phyloP scores from a whole-genome alignment of 192 early-diverging fungal species.

The Backusella circina region DNA sequence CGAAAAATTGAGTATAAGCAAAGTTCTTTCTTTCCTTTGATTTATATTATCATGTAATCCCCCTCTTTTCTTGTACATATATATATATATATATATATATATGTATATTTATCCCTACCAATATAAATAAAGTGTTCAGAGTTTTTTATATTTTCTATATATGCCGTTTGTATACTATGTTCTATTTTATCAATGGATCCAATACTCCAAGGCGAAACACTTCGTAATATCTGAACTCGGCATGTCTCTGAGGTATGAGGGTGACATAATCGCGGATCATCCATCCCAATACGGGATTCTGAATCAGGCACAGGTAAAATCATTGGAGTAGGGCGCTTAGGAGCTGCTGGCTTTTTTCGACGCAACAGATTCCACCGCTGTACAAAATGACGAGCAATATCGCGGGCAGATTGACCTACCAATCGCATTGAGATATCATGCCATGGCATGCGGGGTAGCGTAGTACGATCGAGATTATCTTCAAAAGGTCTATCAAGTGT shows the following conservation, averaged over 20 bases:
- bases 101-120: slow-evolving; percentile 18
- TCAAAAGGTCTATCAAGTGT: slow-evolving; percentile 50
- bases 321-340: slow-evolving; percentile 56
- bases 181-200: slow-evolving; percentile 54
- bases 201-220: slow-evolving; percentile 65
- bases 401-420: slow-evolving; percentile 69
- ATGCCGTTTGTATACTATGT: slow-evolving; percentile 72
- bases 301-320: slow-evolving; percentile 67
- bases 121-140: slow-evolving; percentile 85
- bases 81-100: neutral
- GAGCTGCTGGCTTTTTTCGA: slow-evolving; percentile 49
- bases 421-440: slow-evolving; percentile 79
- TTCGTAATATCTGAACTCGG: slow-evolving; percentile 59
- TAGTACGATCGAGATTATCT: slow-evolving; percentile 45
- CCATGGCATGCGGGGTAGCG: slow-evolving; percentile 78
- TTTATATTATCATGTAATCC: neutral
- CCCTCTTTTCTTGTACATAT: too few relatives aligned
- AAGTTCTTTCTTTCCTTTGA: neutral
- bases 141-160: slow-evolving; percentile 67
- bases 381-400: slow-evolving; percentile 80
- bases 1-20: neutral
- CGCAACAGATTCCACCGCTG: slow-evolving; percentile 83
- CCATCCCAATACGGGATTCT: slow-evolving; percentile 40
- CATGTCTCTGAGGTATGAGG: slow-evolving; percentile 8
- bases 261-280: slow-evolving; percentile 10